Conservation (phyloP, 2,329 filamentous ascomycete genomes). For the Fusarium cicatricum region DNA sequence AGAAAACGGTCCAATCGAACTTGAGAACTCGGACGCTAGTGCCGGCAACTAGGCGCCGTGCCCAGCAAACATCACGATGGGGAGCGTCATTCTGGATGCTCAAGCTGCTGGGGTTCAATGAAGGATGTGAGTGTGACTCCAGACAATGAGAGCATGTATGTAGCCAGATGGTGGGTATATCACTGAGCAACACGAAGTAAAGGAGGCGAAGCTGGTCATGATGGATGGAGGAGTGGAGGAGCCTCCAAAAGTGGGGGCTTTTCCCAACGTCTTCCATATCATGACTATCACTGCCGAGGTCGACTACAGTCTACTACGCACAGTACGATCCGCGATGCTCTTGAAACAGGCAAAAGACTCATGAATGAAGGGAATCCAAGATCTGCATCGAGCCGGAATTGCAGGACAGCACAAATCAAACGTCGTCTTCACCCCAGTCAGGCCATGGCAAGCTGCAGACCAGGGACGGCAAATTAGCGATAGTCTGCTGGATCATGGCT, state of each 20-base stretch:
- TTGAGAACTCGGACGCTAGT: conserved; percentile 33
- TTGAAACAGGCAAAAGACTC: conserved; percentile 6
- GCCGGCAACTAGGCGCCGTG: conserved; percentile 30
- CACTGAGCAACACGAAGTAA: conserved; percentile 35
- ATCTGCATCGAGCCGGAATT: conserved; percentile 40
- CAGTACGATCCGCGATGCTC: conserved; percentile 5
- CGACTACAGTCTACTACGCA: neutral
- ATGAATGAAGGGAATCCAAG: conserved; percentile 11
- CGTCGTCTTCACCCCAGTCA: conserved; percentile 28
- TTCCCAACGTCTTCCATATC: conserved; percentile 27
- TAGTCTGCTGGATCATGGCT: conserved; percentile 41
- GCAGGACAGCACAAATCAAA: conserved; percentile 24
- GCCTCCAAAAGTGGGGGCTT: conserved; percentile 22
- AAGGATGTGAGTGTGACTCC: conserved; percentile 2
- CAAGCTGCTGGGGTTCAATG: conserved; percentile 7
- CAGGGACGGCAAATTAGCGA: conserved; percentile 41
- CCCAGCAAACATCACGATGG: conserved; percentile 13
- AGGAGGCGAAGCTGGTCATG: conserved; percentile 34
- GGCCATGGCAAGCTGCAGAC: conserved; percentile 16
- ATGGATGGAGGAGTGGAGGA: conserved; percentile 33
- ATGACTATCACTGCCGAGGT: conserved; percentile 6
- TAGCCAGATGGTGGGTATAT: conserved; percentile 21
- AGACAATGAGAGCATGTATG: conserved; percentile 5
- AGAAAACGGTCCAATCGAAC: conserved; percentile 33
- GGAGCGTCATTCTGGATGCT: conserved; percentile 14